A percentile compares a stretch with the other conserved stretches of the same genome.
Evolutionary conservation across 805 yeast genomes (phyloP).

Genomic region (Yarrowia alimentaria): DNA sequence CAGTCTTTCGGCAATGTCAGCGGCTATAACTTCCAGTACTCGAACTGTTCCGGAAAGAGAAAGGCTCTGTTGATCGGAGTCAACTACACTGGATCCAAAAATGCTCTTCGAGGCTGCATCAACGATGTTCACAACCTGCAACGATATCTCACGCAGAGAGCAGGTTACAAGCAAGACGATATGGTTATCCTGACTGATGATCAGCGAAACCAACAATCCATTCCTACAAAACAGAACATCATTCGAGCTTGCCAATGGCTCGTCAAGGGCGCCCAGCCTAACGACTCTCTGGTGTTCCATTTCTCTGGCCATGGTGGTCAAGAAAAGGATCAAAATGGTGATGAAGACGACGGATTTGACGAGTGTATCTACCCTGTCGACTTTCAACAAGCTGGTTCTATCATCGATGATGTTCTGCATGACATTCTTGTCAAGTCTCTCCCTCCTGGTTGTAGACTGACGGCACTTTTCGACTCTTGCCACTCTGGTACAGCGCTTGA

Average conservation of each 20-base stretch:
- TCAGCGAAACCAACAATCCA: constrained; percentile 41
- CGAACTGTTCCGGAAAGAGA: constrained; percentile 48
- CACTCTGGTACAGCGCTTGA: constrained; percentile 84
- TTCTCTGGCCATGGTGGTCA: constrained; percentile 88
- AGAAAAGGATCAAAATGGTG: constrained; percentile 64
- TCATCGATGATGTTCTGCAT: constrained; percentile 74
- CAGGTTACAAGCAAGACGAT: constrained; percentile 42
- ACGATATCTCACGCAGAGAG: constrained; percentile 45
- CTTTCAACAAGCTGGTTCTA: constrained; percentile 62
- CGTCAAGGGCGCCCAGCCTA: constrained; percentile 66
- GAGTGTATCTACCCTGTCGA: constrained; percentile 74
- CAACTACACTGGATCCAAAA: constrained; percentile 66
- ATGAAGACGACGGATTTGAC: constrained; percentile 71
- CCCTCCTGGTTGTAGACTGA: constrained; percentile 69
- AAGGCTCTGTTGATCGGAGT: constrained; percentile 78
- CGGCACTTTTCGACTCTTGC: constrained; percentile 81
- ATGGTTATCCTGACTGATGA: constrained; percentile 46
- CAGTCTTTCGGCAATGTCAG: constrained; percentile 7
- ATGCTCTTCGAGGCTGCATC: constrained; percentile 71
- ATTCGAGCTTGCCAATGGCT: constrained; percentile 80
- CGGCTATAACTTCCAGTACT: constrained; percentile 26
- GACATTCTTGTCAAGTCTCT: constrained; percentile 66
- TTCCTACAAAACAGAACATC: constrained; percentile 71
- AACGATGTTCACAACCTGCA: constrained; percentile 59
- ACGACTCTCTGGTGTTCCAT: constrained; percentile 77